A percentile compares a stretch with the other conserved stretches of the same genome.
phyloP scores from a whole-genome alignment of 192 early-diverging fungal species.

The Coemansia sp. region DNA sequence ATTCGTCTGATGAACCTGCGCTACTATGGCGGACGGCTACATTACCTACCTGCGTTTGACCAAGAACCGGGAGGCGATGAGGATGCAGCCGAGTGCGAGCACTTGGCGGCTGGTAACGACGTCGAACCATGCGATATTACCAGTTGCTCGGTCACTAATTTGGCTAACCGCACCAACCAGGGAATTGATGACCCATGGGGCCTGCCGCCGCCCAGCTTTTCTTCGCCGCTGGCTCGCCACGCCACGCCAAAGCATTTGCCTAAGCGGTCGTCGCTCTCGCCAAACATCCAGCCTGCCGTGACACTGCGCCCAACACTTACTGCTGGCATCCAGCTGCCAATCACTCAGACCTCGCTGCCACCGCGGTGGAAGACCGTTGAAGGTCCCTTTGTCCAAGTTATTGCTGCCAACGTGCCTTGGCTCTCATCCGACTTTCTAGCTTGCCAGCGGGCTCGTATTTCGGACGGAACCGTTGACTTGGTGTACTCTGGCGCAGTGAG shows the following conservation, averaged over 20 bases:
- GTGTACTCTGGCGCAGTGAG: conserved; percentile 49
- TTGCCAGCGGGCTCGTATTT: conserved; percentile 48
- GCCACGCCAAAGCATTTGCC: conserved; percentile 26
- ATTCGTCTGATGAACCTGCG: conserved; percentile 58
- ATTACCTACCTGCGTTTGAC: conserved; percentile 51
- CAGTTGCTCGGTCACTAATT: conserved; percentile 13
- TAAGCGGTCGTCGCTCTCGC: conserved; percentile 1
- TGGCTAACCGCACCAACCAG: conserved; percentile 30
- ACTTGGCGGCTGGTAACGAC: neutral
- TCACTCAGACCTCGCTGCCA: conserved; percentile 27
- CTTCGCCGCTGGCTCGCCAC: conserved; percentile 40
- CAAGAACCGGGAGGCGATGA: neutral
- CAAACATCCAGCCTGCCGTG: conserved; percentile 37
- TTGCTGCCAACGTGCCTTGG: conserved; percentile 61
- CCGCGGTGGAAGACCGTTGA: conserved; percentile 53
- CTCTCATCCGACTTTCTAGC: conserved; percentile 54
- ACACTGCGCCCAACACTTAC: conserved; percentile 44
- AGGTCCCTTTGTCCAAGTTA: conserved; percentile 52
- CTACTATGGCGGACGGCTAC: conserved; percentile 57
- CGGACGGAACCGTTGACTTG: conserved; percentile 53
- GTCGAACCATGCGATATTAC: neutral
- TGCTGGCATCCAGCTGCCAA: conserved; percentile 37
- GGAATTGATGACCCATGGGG: conserved; percentile 42
- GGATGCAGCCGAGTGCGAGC: neutral
- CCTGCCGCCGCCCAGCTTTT: conserved; percentile 39